These are phyloP conservation scores for Coemansia sp. DNA, from an alignment of 192 early-diverging fungal species.

Conservation along the genomic window DNA sequence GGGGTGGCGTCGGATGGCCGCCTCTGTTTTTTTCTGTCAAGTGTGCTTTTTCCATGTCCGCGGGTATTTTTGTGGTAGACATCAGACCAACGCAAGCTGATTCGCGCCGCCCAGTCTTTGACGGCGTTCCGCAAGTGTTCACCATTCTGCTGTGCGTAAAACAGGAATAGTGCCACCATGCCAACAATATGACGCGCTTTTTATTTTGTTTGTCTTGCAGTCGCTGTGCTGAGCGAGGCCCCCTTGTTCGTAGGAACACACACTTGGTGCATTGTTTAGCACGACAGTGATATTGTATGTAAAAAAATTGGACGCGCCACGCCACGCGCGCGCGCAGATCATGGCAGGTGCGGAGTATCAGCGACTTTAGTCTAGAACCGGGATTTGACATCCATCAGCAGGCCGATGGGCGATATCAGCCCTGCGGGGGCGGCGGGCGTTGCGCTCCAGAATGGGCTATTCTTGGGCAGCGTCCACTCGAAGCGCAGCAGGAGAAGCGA, in stretches of 20 bases:
- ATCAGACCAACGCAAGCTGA: background rate
- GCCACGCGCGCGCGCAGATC: too few relatives aligned
- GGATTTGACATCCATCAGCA: slow-evolving; percentile 27
- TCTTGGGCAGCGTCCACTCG: slow-evolving; percentile 46
- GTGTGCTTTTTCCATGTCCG: background rate
- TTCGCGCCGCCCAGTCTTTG: background rate
- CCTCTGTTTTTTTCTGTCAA: too few relatives aligned
- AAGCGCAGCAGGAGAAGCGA: slow-evolving; percentile 53
- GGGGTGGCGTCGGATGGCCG: too few relatives aligned
- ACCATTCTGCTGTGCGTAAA: background rate
- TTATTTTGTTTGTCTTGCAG: background rate
- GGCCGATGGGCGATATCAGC: slow-evolving; percentile 33
- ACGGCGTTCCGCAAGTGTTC: background rate
- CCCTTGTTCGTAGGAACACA: too few relatives aligned
- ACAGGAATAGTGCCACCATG: too few relatives aligned
- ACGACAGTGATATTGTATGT: too few relatives aligned
- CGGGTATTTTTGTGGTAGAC: background rate
- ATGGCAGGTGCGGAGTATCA: background rate
- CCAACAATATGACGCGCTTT: background rate
- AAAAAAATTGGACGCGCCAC: too few relatives aligned
- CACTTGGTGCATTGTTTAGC: too few relatives aligned
- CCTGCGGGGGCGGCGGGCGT: slow-evolving; percentile 39
- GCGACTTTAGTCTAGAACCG: slow-evolving; percentile 1
- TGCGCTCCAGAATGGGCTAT: slow-evolving; percentile 44
- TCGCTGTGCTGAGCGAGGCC: background rate